These are phyloP conservation scores for Candida ficus DNA, from an alignment of 805 yeast genomes.

Conservation along the genomic window DNA sequence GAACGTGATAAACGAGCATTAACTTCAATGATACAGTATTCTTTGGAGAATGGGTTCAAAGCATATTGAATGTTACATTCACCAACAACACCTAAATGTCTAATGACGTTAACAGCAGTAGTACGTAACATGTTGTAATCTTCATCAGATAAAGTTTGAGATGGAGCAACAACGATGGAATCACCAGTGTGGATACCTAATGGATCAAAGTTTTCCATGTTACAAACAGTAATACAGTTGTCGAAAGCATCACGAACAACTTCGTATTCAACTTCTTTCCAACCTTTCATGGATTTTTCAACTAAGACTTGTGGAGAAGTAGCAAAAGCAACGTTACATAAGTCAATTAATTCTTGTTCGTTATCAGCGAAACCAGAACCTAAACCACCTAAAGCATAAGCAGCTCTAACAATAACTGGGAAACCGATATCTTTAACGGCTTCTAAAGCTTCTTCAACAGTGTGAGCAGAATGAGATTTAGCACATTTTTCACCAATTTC, in stretches of 20 bases:
- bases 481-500: conserved; percentile 96
- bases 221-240: conserved; percentile 98
- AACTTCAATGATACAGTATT: conserved; percentile 95
- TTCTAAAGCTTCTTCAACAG: conserved; percentile 72
- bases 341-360: conserved; percentile 71
- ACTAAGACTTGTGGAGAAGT: conserved; percentile 94
- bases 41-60: conserved; percentile 86
- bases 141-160: conserved; percentile 94
- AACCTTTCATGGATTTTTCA: conserved; percentile 96
- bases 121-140: conserved; percentile 98
- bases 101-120: conserved; percentile 93
- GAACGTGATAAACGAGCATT: conserved; percentile 97
- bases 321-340: conserved; percentile 90
- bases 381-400: conserved; percentile 94
- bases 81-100: conserved; percentile 98
- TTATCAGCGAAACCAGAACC: conserved; percentile 97
- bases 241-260: conserved; percentile 97
- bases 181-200: conserved; percentile 99
- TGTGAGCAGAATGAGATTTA: conserved; percentile 77
- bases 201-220: conserved; percentile 99
- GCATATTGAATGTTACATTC: conserved; percentile 99
- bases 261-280: conserved; percentile 98
- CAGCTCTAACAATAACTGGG: conserved; percentile 97
- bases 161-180: conserved; percentile 97
- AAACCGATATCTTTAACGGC: conserved; percentile 87